Percentiles rank a stretch among this genome's conserved stretches.
These are phyloP conservation scores for Rhizopogon vesiculosus DNA, from an alignment of 768 basidiomycete species.

Conservation along the genomic window DNA sequence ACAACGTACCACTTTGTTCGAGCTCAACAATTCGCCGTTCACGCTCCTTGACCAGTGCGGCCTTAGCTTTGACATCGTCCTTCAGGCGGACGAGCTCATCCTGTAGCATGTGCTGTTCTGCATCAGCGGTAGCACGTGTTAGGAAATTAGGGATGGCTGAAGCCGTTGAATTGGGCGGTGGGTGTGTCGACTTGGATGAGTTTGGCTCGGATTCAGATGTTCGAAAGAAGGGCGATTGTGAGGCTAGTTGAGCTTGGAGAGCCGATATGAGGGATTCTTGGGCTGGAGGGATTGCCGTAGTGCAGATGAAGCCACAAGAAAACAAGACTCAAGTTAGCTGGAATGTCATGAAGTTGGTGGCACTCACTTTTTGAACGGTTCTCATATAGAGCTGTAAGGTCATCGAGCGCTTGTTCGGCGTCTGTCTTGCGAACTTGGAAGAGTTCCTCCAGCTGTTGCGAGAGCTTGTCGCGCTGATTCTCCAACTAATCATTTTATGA, in stretches of 20 bases:
- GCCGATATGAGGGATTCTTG: constrained; percentile 40
- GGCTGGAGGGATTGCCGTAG: constrained; percentile 32
- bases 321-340: not conserved
- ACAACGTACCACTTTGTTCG: constrained; percentile 43
- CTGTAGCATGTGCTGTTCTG: constrained; percentile 53
- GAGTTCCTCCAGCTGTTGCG: constrained; percentile 54
- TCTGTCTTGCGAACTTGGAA: constrained; percentile 59
- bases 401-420: constrained; percentile 49
- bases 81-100: constrained; percentile 43
- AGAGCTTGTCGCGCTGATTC: constrained; percentile 41
- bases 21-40: constrained; percentile 44
- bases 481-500: constrained; percentile 20
- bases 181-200: not conserved
- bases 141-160: constrained; percentile 40
- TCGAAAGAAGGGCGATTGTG: constrained; percentile 49
- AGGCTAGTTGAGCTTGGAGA: constrained; percentile 49
- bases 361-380: constrained; percentile 46
- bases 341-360: not conserved
- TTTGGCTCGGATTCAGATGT: constrained; percentile 8
- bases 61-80: constrained; percentile 37
- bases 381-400: constrained; percentile 47
- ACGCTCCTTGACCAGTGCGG: constrained; percentile 35
- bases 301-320: not conserved
- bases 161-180: not conserved
- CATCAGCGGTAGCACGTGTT: constrained; percentile 61